Conservation (phyloP, 345 rosid genomes). For the Noccaea bulbosa region DNA sequence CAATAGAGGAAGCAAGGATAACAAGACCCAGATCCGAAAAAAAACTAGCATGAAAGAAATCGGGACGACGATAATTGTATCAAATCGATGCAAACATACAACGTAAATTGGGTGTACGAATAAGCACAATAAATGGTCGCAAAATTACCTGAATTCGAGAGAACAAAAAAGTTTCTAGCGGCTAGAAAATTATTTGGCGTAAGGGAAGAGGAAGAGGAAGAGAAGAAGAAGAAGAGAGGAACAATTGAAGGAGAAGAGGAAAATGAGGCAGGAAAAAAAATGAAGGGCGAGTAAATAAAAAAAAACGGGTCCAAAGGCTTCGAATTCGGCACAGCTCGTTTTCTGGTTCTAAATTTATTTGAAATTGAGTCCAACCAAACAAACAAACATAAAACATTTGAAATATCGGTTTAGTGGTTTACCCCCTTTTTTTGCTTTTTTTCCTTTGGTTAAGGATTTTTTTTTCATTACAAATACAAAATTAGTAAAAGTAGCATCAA, state of each 20-base stretch:
- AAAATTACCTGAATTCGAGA: conserved; percentile 19
- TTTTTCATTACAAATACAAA: no score
- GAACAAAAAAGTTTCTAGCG: neutral
- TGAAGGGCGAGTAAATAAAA: conserved; percentile 13
- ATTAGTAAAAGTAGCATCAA: no score
- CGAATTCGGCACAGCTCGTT: conserved; percentile 41
- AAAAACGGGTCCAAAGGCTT: conserved; percentile 44
- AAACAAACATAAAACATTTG: neutral
- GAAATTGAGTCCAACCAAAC: neutral
- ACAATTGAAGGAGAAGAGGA: conserved; percentile 24
- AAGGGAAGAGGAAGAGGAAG: conserved; percentile 11
- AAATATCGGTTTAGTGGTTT: neutral
- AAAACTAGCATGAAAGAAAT: neutral
- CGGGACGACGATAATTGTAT: neutral
- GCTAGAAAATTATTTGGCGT: neutral
- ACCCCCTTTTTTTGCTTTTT: neutral
- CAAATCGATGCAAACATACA: neutral
- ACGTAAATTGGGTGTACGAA: neutral
- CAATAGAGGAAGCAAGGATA: neutral
- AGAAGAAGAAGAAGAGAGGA: conserved; percentile 1
- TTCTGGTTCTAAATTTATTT: conserved; percentile 15
- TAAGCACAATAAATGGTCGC: neutral
- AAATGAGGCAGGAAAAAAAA: conserved; percentile 6
- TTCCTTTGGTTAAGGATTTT: no score
- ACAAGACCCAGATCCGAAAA: conserved; percentile 26